These are phyloP conservation scores for Anastatica hierochuntica DNA, from an alignment of 345 rosid genomes.

Conservation along the genomic window DNA sequence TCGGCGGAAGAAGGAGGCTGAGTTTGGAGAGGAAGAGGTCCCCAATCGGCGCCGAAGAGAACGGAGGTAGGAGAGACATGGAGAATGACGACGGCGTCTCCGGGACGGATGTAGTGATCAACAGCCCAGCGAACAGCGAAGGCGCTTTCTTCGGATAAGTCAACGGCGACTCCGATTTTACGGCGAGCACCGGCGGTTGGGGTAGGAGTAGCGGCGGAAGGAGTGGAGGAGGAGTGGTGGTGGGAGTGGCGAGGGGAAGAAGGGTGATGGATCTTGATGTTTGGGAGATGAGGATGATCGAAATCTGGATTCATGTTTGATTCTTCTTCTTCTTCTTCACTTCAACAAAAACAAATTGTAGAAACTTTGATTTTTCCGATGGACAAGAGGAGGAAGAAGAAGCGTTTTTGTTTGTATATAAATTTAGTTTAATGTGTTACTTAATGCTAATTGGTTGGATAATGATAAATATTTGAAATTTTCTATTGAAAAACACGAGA, in stretches of 20 bases:
- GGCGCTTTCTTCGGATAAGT: constrained; percentile 78
- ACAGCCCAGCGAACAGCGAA: constrained; percentile 90
- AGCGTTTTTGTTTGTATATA: neutral
- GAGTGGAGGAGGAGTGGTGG: constrained; percentile 24
- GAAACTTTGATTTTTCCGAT: neutral
- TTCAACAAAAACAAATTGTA: neutral
- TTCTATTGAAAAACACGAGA: no score
- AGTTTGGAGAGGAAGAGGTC: constrained; percentile 31
- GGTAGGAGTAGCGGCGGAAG: constrained; percentile 41
- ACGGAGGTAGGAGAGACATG: constrained; percentile 97
- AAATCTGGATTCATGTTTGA: constrained; percentile 29
- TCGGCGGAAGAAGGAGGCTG: neutral
- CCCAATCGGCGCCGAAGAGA: constrained; percentile 98
- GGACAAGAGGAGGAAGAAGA: neutral
- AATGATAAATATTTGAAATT: neutral
- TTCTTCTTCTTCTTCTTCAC: neutral
- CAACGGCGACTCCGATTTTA: constrained; percentile 86
- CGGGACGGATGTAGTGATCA: constrained; percentile 77
- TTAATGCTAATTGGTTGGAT: constrained; percentile 16
- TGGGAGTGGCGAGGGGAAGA: constrained; percentile 37
- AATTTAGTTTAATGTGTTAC: neutral
- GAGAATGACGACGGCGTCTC: constrained; percentile 84
- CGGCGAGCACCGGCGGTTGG: constrained; percentile 86
- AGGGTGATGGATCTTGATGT: constrained; percentile 70
- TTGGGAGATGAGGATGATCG: constrained; percentile 65